Evolutionary conservation across 345 rosid species (phyloP).

Genomic region (Clausena lansium): DNA sequence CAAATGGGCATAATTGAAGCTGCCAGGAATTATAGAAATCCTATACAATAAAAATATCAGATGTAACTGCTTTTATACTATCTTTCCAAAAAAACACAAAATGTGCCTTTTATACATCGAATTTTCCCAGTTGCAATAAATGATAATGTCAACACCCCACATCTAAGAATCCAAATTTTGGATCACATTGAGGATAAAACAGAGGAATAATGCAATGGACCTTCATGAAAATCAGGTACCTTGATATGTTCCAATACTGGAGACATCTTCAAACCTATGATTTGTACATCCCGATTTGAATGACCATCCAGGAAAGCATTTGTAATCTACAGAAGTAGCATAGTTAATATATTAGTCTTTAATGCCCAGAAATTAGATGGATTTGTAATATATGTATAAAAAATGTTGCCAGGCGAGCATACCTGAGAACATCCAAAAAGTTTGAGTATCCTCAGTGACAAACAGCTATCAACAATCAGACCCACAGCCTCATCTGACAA

Average conservation of each 20-base stretch:
- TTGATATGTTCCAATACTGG: conserved; percentile 40
- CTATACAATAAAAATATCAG: not conserved
- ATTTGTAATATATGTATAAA: not conserved
- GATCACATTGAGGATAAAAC: conserved; percentile 12
- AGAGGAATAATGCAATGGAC: conserved; percentile 25
- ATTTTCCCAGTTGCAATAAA: not conserved
- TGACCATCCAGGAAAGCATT: conserved; percentile 60
- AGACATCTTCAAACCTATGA: conserved; percentile 65
- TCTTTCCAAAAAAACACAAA: not conserved
- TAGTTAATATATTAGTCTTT: not conserved
- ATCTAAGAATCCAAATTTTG: not conserved
- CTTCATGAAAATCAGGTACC: conserved; percentile 22
- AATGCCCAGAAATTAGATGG: not conserved
- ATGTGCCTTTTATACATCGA: not conserved
- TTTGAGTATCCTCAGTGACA: conserved; percentile 58
- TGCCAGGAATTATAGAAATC: not conserved
- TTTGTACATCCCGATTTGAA: conserved; percentile 58
- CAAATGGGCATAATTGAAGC: not conserved
- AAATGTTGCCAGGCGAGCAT: not conserved
- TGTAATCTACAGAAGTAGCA: conserved; percentile 56
- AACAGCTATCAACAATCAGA: conserved; percentile 80
- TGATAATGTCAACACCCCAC: not conserved
- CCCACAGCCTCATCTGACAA: conserved; percentile 67
- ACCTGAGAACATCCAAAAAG: conserved; percentile 95
- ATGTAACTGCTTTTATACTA: not conserved